phyloP scores from a whole-genome alignment of 257 asterid genomes.

The Schizonepeta tenuifolia region DNA sequence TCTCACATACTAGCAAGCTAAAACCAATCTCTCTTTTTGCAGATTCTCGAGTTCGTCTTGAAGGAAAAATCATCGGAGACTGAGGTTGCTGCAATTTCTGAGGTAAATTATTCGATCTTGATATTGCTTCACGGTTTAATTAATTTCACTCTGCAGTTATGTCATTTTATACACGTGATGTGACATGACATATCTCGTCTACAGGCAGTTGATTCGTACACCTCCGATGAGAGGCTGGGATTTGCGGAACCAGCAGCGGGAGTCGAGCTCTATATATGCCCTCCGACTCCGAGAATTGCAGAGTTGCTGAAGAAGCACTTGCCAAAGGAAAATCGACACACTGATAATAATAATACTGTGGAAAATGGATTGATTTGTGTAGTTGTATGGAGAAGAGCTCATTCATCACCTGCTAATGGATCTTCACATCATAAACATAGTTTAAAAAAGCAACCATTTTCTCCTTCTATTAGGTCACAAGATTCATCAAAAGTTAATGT shows the following conservation, averaged over 20 bases:
- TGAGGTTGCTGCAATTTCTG: conserved; percentile 51
- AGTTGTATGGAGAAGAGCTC: conserved; percentile 94
- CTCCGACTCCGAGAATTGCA: conserved; percentile 49
- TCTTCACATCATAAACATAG: conserved; percentile 65
- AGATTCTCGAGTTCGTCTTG: conserved; percentile 73
- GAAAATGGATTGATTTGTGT: conserved; percentile 84
- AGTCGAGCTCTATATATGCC: conserved; percentile 87
- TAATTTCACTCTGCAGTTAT: not conserved
- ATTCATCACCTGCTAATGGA: conserved; percentile 70
- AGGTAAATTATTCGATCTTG: conserved; percentile 47
- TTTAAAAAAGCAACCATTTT: conserved; percentile 60
- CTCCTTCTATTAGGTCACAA: conserved; percentile 53
- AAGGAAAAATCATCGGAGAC: conserved; percentile 59
- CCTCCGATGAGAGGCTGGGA: conserved; percentile 77
- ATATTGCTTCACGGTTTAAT: too few relatives aligned
- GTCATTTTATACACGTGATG: not conserved
- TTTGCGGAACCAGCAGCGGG: conserved; percentile 85
- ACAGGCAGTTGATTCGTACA: conserved; percentile 76
- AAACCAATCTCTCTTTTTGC: conserved; percentile 28
- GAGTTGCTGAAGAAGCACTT: conserved; percentile 62
- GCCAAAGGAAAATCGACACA: conserved; percentile 48
- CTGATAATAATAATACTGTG: conserved; percentile 44
- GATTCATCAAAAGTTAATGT: conserved; percentile 49
- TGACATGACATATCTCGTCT: not conserved
- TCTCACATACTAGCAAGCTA: not conserved